phyloP scores from a whole-genome alignment of 768 basidiomycete species.

The Tulasnella sp. region DNA sequence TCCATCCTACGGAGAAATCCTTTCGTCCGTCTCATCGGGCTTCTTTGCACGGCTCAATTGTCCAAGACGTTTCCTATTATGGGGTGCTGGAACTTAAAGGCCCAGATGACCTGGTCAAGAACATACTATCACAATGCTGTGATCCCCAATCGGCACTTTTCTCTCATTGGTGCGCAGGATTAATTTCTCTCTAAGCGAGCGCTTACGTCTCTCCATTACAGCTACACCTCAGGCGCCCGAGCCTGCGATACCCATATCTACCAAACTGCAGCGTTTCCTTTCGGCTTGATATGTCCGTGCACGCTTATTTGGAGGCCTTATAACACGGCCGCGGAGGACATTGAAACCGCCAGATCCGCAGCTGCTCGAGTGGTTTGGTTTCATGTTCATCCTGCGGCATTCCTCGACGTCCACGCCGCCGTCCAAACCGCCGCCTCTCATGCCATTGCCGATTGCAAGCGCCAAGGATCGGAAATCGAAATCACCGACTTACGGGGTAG shows the following conservation, averaged over 20 bases:
- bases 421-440: conserved; percentile 47
- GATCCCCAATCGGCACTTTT: conserved; percentile 57
- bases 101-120: conserved; percentile 45
- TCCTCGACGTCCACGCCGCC: conserved; percentile 46
- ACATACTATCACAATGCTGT: conserved; percentile 47
- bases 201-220: conserved; percentile 28
- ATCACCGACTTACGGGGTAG: conserved; percentile 63
- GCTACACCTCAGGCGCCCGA: conserved; percentile 59
- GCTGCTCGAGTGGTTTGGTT: conserved; percentile 56
- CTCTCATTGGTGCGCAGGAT: conserved; percentile 45
- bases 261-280: conserved; percentile 54
- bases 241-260: conserved; percentile 63
- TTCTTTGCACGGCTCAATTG: conserved; percentile 69
- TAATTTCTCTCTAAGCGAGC: not conserved
- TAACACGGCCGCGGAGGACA: not conserved
- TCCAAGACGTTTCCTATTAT: conserved; percentile 86
- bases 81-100: conserved; percentile 69
- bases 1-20: conserved; percentile 83
- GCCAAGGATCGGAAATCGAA: conserved; percentile 38
- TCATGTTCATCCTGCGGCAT: conserved; percentile 67
- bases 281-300: conserved; percentile 58
- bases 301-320: conserved; percentile 66
- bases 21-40: conserved; percentile 90
- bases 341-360: not conserved
- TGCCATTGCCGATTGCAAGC: not conserved